These are phyloP conservation scores for Boletellus ananas DNA, from an alignment of 768 basidiomycete species.

Conservation along the genomic window DNA sequence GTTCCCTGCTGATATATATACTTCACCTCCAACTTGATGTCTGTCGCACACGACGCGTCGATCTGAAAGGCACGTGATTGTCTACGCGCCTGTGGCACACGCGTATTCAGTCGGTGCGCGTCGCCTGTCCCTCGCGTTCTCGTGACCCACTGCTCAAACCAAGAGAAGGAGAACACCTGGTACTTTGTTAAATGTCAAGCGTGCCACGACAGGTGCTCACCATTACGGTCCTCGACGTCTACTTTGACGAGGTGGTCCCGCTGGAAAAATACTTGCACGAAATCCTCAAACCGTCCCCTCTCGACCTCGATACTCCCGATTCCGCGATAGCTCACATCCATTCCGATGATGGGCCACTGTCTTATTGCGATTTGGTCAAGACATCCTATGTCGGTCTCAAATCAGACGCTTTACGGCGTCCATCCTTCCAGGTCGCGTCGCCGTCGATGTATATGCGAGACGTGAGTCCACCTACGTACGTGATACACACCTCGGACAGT, in stretches of 20 bases:
- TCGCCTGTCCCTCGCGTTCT: neutral
- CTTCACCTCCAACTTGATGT: too few relatives aligned
- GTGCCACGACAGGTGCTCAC: constrained; percentile 15
- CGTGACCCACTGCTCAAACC: neutral
- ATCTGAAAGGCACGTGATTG: neutral
- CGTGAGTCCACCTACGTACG: constrained; percentile 31
- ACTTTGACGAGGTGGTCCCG: constrained; percentile 40
- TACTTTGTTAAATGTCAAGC: neutral
- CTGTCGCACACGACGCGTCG: too few relatives aligned
- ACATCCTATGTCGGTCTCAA: constrained; percentile 45
- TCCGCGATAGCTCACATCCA: constrained; percentile 3
- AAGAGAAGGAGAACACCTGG: neutral
- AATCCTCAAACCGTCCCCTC: constrained; percentile 27
- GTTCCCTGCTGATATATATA: too few relatives aligned
- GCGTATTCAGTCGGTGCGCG: neutral
- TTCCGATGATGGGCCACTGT: constrained; percentile 20
- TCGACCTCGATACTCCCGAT: constrained; percentile 8
- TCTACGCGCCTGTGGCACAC: neutral
- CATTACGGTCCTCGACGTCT: constrained; percentile 38
- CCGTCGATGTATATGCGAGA: constrained; percentile 53
- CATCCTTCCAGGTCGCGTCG: constrained; percentile 29
- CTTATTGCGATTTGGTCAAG: constrained; percentile 39
- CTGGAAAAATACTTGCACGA: constrained; percentile 39
- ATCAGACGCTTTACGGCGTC: constrained; percentile 16
- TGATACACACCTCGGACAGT: neutral